Evolutionary conservation across 192 early-diverging fungal species (phyloP).

Genomic region (Backusella westeae): DNA sequence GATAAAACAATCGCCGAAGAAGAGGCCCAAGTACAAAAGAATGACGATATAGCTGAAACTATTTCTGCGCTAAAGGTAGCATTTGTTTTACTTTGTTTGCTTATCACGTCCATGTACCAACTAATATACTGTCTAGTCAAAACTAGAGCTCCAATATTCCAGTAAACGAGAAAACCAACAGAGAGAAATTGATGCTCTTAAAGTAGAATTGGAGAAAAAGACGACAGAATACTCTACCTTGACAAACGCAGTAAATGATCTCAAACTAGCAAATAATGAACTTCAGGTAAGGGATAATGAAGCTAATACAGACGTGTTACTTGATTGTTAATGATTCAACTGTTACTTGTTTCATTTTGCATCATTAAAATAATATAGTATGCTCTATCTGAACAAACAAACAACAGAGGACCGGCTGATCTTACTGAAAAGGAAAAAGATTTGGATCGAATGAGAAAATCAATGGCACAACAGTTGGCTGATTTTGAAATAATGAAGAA

Average conservation of each 20-base stretch:
- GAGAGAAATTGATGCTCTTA: slow-evolving; percentile 72
- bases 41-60: slow-evolving; percentile 60
- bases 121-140: slow-evolving; percentile 33
- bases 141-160: slow-evolving; percentile 83
- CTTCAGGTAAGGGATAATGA: slow-evolving; percentile 41
- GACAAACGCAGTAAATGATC: slow-evolving; percentile 55
- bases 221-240: slow-evolving; percentile 64
- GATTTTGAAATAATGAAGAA: slow-evolving; percentile 99
- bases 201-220: slow-evolving; percentile 65
- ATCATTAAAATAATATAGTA: neutral
- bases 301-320: neutral
- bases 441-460: slow-evolving; percentile 68
- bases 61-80: slow-evolving; percentile 77
- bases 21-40: slow-evolving; percentile 52
- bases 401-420: slow-evolving; percentile 2
- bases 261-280: slow-evolving; percentile 60
- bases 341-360: neutral
- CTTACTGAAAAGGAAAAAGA: slow-evolving; percentile 65
- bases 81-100: neutral
- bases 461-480: slow-evolving; percentile 50
- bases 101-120: neutral
- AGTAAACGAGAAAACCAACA: slow-evolving; percentile 74
- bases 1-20: slow-evolving; percentile 70
- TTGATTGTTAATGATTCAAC: neutral
- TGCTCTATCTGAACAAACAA: slow-evolving; percentile 25